Evolutionary conservation across 495 filamentous ascomycete species (phyloP).

Genomic region (Lepraria neglecta): DNA sequence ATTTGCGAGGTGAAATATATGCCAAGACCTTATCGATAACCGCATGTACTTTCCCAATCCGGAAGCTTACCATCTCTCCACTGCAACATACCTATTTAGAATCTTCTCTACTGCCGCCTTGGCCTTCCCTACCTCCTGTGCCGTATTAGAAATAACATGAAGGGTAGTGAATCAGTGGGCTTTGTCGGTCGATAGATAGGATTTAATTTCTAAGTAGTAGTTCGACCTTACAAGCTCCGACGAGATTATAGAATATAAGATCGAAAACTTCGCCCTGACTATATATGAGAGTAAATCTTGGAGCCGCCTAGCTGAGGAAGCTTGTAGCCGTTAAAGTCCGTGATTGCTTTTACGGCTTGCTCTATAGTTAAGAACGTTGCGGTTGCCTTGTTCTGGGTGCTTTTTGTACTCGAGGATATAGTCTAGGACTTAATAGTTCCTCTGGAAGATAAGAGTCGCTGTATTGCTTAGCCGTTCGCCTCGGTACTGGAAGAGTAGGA

Average conservation of each 20-base stretch:
- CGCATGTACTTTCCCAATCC: neutral
- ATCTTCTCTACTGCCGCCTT: slow-evolving; percentile 21
- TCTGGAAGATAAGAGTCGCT: slow-evolving; percentile 2
- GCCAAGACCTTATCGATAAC: slow-evolving; percentile 6
- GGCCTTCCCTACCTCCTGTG: slow-evolving; percentile 18
- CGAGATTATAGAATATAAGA: neutral
- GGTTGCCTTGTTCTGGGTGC: slow-evolving; percentile 6
- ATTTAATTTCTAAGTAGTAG: slow-evolving; percentile 13
- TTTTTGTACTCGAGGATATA: slow-evolving; percentile 1
- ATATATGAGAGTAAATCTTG: slow-evolving; percentile 12
- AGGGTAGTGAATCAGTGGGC: slow-evolving; percentile 11
- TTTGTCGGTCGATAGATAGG: slow-evolving; percentile 5
- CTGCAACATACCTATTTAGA: slow-evolving; percentile 7
- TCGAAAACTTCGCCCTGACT: slow-evolving; percentile 18
- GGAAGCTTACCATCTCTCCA: too few species aligned
- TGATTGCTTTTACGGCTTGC: slow-evolving; percentile 13
- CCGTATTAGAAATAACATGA: slow-evolving; percentile 9
- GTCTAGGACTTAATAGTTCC: slow-evolving; percentile 14
- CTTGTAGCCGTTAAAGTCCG: slow-evolving; percentile 9
- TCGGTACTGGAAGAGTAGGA: slow-evolving; percentile 10
- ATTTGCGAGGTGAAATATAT: too few species aligned
- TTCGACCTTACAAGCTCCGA: slow-evolving; percentile 4
- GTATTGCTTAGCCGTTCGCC: slow-evolving; percentile 13
- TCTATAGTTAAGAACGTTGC: slow-evolving; percentile 19
- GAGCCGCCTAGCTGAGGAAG: slow-evolving; percentile 21